Evolutionary conservation across 2,329 filamentous ascomycete genomes (phyloP).

Genomic region (Verticillium albo-atrum): DNA sequence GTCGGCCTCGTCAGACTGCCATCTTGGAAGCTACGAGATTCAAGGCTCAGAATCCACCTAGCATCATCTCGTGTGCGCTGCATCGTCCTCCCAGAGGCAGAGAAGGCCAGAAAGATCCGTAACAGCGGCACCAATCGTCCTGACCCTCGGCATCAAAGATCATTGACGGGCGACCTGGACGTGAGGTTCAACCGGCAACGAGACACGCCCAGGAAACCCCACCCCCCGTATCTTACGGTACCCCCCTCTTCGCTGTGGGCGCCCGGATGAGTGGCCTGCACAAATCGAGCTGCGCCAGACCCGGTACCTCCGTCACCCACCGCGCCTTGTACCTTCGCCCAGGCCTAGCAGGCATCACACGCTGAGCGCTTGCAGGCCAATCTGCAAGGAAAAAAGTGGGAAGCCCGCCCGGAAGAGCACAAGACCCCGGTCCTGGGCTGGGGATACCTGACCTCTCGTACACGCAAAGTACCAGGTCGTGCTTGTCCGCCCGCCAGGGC

Average conservation of each 20-base stretch:
- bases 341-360: conserved; percentile 2
- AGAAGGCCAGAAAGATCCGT: too few species aligned
- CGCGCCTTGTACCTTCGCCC: conserved; percentile 2
- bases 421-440: conserved; percentile 1
- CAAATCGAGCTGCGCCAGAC: not conserved
- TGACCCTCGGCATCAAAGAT: not conserved
- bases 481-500: conserved; percentile 5
- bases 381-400: conserved; percentile 12
- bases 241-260: not conserved
- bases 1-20: not conserved
- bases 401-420: not conserved
- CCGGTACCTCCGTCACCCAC: conserved; percentile 3
- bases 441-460: conserved; percentile 1
- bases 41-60: too few species aligned
- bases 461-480: conserved; percentile 2
- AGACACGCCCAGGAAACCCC: not conserved
- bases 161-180: not conserved
- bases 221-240: conserved; percentile 3
- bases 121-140: too few species aligned
- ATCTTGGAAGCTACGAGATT: not conserved
- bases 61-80: too few species aligned
- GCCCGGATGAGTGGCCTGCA: not conserved
- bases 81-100: too few species aligned
- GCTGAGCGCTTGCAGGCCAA: conserved; percentile 8
- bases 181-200: not conserved